Base-by-base conservation (phyloP, 2,329 filamentous ascomycete species). In the Apiospora phragmitis region DNA sequence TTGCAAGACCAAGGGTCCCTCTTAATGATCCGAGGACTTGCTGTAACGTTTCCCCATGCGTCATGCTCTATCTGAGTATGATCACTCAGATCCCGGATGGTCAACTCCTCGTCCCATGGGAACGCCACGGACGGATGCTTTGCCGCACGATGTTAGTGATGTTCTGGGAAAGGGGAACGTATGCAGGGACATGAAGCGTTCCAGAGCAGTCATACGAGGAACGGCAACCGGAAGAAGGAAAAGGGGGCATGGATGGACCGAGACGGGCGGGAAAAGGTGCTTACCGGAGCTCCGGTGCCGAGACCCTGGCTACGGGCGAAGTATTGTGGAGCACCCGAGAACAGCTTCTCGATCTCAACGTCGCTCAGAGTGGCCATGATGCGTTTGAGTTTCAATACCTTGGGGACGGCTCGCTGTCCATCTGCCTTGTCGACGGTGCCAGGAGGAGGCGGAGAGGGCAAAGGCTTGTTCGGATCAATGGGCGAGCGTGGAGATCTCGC, bases 321-420 rank as follows among this genome's bases (percentile, higher is more conserved):
- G 82, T 91, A 93, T 78, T 93, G 91, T 73, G 92, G 92, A 59
- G 92, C 92, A n/a, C 92, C 91, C 35, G 91, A 92, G 83, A 93
- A 94, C 76, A 93, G 86, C 79, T 90, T 89, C 81, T 91, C 89
- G 68, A 93, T 82, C 74, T 92, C 89, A 51, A 84, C 82, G 65
- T 89, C 85, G 75, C 81, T 86, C 71, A 92, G 83, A 67, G 86
- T 86, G 62, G 88, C 83, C 85, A 91, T 91, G 81, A 89, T 90
- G 78, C 85, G 84, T 72, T 85, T 82, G 49, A 90, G 80, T 76
- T 84, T 88, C 72, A 89, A 79, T 70, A 85, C 79, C 70, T 79
- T 78, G 55, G 81, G 78, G 18, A 38, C 55, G 55, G 55, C 32
- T 62, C 18, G 18, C 67, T 79, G 78, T 71, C 78, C 80, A 76